Percentiles rank a stretch among this genome's conserved stretches.
phyloP scores from a whole-genome alignment of 768 basidiomycete species.

The Boletellus ananas region DNA sequence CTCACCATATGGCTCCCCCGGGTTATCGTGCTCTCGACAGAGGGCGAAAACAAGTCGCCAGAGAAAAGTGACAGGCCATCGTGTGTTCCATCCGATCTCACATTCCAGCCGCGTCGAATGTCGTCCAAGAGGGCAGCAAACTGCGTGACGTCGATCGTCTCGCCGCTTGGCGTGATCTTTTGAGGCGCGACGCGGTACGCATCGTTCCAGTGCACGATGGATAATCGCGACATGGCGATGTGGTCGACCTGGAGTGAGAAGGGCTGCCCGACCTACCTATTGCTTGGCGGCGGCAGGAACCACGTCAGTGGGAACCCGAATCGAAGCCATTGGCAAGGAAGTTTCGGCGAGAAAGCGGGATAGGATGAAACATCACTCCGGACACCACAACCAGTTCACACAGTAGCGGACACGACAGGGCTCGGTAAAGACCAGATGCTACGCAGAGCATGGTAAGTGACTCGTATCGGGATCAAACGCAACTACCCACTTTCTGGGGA shows the following conservation, averaged over 20 bases:
- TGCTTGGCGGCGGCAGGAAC: background rate
- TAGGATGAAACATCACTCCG: background rate
- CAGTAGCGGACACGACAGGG: background rate
- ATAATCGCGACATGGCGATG: conserved; percentile 32
- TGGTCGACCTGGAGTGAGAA: background rate
- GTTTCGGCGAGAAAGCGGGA: background rate
- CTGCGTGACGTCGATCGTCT: conserved; percentile 84
- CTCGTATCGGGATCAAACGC: too few species aligned
- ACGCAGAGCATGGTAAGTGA: background rate
- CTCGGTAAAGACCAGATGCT: too few species aligned
- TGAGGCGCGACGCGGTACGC: conserved; percentile 34
- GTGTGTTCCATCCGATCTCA: conserved; percentile 43
- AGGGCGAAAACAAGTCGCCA: conserved; percentile 86
- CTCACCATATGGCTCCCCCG: conserved; percentile 88
- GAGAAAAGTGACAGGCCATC: conserved; percentile 85
- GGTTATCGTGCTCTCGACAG: conserved; percentile 82
- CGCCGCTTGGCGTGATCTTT: conserved; percentile 49
- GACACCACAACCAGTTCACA: background rate
- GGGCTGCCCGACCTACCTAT: background rate
- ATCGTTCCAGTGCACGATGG: background rate
- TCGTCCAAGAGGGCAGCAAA: conserved; percentile 70
- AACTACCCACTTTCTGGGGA: too few species aligned
- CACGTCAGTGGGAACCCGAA: background rate
- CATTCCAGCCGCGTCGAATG: conserved; percentile 55
- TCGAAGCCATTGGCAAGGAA: background rate